Base-by-base conservation (phyloP, 2,329 filamentous ascomycete genomes). In the Diplodia scrobiculata region DNA sequence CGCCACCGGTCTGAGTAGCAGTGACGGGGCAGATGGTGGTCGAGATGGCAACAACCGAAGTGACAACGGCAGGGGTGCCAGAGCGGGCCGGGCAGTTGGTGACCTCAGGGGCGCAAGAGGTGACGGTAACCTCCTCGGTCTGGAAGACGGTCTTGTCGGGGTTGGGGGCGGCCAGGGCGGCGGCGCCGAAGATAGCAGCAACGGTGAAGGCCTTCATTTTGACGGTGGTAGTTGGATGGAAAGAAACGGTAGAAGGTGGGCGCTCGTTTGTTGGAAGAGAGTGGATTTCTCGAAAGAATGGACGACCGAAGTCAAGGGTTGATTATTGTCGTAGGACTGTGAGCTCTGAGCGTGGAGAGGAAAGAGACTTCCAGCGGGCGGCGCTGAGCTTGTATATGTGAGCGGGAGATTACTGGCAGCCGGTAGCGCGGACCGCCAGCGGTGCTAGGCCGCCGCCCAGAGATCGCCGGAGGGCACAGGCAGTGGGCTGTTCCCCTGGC, bases 181-280 rank as follows among this genome's bases (percentile, higher is more conserved):
- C 67, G 67, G 58, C 64, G 63, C 38, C 67, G 64, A 63, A 51
- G 64, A 68, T 25, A 51, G 63, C 63, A 58, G 67, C 67, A 58
- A 68, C 53, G 45, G 67, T 65, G 63, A 67, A 68, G 59, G 63
- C n/a, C 62, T 67, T 67, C 68, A 69, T 69, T 29, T 69, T 68
- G 68, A 68, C 66, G 51, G 29, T 54, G 65, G 66, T 25, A 36
- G 66, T 50, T 66, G 59, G 59, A 29, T 62, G 58, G 60, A 59
- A 50, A 53, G 55, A 62, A 62, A 62, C 58, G 58, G 58, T 45
- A 62, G 54, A 59, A 62, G 65, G 45, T 65, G 65, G 65, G 36
- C 51, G 59, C 58, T 64, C 55, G 72, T 1, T 69, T 71, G 19
- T 51, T 74, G 58, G 58, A 66, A 67, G 60, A 67, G 66, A 67